Conservation (phyloP, 78 protist genomes). For the Chrysochromulina tobinii region DNA sequence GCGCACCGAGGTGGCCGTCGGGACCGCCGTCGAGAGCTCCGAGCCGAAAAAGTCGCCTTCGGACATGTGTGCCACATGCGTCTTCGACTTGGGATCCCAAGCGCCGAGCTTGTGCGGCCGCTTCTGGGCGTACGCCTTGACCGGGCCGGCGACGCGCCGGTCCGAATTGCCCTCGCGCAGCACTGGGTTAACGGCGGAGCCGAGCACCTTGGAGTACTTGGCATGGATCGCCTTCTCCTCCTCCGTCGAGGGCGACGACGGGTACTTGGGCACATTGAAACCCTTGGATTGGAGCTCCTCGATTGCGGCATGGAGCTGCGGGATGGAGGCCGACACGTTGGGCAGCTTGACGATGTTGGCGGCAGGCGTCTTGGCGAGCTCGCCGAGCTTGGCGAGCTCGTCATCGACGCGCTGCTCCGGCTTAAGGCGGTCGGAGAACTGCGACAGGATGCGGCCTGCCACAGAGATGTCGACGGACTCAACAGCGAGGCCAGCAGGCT, state of each 20-base stretch:
- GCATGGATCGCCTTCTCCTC: slow-evolving; percentile 10
- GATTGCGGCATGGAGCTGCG: slow-evolving; percentile 35
- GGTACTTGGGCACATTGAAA: slow-evolving; percentile 7
- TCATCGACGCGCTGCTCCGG: slow-evolving; percentile 7
- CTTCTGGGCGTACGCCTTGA: slow-evolving; percentile 28
- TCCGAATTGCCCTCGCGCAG: slow-evolving; percentile 57
- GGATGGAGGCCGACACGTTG: slow-evolving; percentile 39
- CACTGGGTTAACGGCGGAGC: slow-evolving; percentile 54
- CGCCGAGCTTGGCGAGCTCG: slow-evolving; percentile 26
- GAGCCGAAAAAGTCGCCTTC: slow-evolving; percentile 41
- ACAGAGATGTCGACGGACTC: slow-evolving; percentile 37
- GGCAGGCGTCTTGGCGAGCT: slow-evolving; percentile 13
- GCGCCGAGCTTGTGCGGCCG: slow-evolving; percentile 5
- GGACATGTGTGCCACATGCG: slow-evolving; percentile 49
- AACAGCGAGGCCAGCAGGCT: not conserved
- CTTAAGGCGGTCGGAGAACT: slow-evolving; percentile 19
- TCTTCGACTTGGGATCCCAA: not conserved
- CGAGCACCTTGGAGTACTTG: slow-evolving; percentile 36
- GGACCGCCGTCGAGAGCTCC: not conserved
- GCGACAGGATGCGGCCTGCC: slow-evolving; percentile 29
- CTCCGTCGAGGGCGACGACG: not conserved
- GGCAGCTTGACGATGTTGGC: slow-evolving; percentile 57
- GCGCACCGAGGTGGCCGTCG: not conserved
- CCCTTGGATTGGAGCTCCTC: slow-evolving; percentile 42
- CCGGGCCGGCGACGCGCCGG: slow-evolving; percentile 48